These are phyloP conservation scores for Candida albicans DNA, from an alignment of 1,139 yeast species.

Conservation along the genomic window DNA sequence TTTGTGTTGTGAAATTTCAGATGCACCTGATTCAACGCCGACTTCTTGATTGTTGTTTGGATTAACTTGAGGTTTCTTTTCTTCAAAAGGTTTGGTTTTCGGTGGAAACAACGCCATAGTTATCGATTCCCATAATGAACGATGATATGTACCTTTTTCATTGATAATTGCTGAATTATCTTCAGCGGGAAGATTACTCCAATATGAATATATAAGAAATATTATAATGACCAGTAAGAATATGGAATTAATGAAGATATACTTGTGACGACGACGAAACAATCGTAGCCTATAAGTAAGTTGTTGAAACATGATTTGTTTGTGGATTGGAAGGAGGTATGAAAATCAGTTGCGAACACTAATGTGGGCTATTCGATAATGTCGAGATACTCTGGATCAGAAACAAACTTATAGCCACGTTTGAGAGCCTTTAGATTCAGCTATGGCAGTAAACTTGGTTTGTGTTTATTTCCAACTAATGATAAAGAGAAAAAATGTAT, in stretches of 20 bases:
- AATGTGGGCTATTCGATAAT: neutral
- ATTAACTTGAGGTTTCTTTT: neutral
- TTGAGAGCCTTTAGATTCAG: no score
- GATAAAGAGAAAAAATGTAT: no score
- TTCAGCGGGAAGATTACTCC: neutral
- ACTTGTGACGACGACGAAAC: constrained; percentile 9
- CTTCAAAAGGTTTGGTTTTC: constrained; percentile 7
- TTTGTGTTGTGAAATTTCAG: neutral
- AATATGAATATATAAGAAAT: constrained; percentile 1
- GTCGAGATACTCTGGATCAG: no score
- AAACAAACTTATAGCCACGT: no score
- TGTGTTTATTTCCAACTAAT: no score
- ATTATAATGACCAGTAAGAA: constrained; percentile 5
- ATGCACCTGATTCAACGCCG: neutral
- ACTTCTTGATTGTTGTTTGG: neutral
- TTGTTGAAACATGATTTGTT: constrained; percentile 1
- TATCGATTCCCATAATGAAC: constrained; percentile 1
- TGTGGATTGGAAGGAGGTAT: neutral
- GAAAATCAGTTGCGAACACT: neutral
- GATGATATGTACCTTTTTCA: constrained; percentile 8
- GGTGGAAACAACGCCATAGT: neutral
- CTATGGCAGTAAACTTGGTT: no score
- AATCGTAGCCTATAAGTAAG: constrained; percentile 6
- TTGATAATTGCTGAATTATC: constrained; percentile 5
- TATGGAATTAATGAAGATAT: constrained; percentile 3